phyloP scores from a whole-genome alignment of 768 basidiomycete genomes.

The Mycena floridula region DNA sequence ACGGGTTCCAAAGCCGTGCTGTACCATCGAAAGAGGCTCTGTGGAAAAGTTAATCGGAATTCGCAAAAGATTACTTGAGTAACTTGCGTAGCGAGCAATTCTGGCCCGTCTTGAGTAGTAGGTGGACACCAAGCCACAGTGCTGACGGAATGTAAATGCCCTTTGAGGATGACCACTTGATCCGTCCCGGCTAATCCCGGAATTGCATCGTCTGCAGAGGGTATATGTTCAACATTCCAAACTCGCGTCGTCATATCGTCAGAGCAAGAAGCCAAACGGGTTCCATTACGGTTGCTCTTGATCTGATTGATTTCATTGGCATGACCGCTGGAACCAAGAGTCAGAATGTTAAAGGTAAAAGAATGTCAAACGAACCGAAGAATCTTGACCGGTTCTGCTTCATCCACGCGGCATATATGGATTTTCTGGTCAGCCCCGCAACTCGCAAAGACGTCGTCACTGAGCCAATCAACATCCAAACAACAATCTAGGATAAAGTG shows the following conservation, averaged over 20 bases:
- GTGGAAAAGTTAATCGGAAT: conserved; percentile 1
- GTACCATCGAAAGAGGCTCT: conserved; percentile 81
- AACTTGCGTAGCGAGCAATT: conserved; percentile 67
- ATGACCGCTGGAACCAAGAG: conserved; percentile 49
- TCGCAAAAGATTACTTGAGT: background rate
- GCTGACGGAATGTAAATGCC: conserved; percentile 63
- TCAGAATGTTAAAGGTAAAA: conserved; percentile 4
- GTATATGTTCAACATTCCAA: conserved; percentile 57
- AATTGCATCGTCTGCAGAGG: conserved; percentile 29
- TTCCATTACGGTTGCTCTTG: conserved; percentile 58
- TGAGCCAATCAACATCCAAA: conserved; percentile 77
- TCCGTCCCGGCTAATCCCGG: conserved; percentile 34
- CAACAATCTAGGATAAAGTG: conserved; percentile 51
- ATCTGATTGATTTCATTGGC: conserved; percentile 74
- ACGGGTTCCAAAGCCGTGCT: conserved; percentile 77
- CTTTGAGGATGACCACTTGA: conserved; percentile 41
- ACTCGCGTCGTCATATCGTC: conserved; percentile 76
- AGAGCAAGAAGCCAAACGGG: conserved; percentile 72
- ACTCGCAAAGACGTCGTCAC: conserved; percentile 63
- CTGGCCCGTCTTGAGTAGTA: conserved; percentile 40
- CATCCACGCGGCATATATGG: conserved; percentile 52
- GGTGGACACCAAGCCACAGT: conserved; percentile 66
- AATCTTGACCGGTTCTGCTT: conserved; percentile 49
- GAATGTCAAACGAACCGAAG: conserved; percentile 41
- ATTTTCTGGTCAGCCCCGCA: conserved; percentile 67